These are phyloP conservation scores for Neonectria faginata DNA, from an alignment of 2,329 filamentous ascomycete species.

Conservation along the genomic window DNA sequence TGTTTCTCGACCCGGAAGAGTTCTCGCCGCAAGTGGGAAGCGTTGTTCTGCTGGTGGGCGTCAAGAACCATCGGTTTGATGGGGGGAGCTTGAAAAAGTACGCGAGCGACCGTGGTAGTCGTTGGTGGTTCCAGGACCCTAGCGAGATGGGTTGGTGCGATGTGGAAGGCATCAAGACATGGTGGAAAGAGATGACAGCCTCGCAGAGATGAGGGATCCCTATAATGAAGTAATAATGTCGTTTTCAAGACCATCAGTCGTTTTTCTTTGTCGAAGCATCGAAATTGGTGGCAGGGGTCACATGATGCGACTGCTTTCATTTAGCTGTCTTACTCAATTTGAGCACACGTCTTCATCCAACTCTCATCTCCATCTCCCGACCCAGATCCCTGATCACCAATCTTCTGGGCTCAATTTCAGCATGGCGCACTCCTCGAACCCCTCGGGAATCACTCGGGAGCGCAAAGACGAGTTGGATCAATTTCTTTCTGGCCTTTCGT, in stretches of 20 bases:
- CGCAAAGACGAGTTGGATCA: conserved; percentile 38
- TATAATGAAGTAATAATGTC: neutral
- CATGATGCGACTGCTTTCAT: conserved; percentile 1
- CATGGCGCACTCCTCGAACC: neutral
- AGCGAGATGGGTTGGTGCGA: conserved; percentile 62
- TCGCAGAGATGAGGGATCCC: neutral
- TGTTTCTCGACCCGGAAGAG: conserved; percentile 64
- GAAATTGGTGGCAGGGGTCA: neutral
- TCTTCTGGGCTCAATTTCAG: neutral
- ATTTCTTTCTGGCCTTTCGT: conserved; percentile 42
- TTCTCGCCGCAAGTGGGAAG: conserved; percentile 62
- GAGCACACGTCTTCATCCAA: neutral
- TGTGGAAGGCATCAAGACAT: conserved; percentile 56
- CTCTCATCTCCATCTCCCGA: neutral
- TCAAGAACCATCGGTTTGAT: conserved; percentile 69
- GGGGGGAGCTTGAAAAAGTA: conserved; percentile 60
- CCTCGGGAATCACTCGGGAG: neutral
- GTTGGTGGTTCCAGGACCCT: conserved; percentile 67
- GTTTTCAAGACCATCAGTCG: neutral
- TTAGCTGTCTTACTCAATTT: neutral
- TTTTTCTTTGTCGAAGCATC: neutral
- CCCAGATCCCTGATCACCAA: neutral
- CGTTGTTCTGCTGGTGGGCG: conserved; percentile 63
- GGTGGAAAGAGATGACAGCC: conserved; percentile 55
- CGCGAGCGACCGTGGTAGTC: conserved; percentile 52